phyloP scores from a whole-genome alignment of 2,329 filamentous ascomycete species.

The Westerdykella aurantiaca region DNA sequence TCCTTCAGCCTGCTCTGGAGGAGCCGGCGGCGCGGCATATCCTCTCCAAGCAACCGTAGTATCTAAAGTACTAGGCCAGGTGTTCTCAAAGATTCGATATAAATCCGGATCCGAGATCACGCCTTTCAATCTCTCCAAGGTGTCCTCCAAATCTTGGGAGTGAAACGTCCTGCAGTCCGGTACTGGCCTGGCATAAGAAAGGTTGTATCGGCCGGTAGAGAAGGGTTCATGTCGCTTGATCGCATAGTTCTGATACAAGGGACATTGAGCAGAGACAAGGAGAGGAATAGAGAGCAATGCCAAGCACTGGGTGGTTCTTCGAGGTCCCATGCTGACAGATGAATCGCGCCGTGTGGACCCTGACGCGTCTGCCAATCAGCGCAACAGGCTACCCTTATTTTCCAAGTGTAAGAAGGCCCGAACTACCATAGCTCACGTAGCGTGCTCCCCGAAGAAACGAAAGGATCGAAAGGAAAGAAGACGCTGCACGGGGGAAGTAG shows the following conservation, averaged over 20 bases:
- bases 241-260: conserved; percentile 41
- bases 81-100: conserved; percentile 63
- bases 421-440: too few species aligned
- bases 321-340: too few species aligned
- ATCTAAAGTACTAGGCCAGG: conserved; percentile 70
- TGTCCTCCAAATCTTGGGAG: conserved; percentile 38
- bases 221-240: conserved; percentile 38
- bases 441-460: too few species aligned
- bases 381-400: too few species aligned
- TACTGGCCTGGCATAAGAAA: conserved; percentile 42
- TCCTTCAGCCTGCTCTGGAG: conserved; percentile 24
- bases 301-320: too few species aligned
- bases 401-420: too few species aligned
- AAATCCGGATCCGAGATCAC: conserved; percentile 53
- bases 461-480: too few species aligned
- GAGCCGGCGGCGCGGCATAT: conserved; percentile 39
- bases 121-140: conserved; percentile 28
- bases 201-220: conserved; percentile 37
- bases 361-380: too few species aligned
- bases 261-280: conserved; percentile 34
- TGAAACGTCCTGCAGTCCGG: conserved; percentile 44
- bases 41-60: conserved; percentile 67
- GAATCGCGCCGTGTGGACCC: too few species aligned
- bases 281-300: not conserved
- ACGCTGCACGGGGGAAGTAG: too few species aligned